Base-by-base conservation (phyloP, 1,284 basidiomycete species). In the Fomitiporia mediterranea region DNA sequence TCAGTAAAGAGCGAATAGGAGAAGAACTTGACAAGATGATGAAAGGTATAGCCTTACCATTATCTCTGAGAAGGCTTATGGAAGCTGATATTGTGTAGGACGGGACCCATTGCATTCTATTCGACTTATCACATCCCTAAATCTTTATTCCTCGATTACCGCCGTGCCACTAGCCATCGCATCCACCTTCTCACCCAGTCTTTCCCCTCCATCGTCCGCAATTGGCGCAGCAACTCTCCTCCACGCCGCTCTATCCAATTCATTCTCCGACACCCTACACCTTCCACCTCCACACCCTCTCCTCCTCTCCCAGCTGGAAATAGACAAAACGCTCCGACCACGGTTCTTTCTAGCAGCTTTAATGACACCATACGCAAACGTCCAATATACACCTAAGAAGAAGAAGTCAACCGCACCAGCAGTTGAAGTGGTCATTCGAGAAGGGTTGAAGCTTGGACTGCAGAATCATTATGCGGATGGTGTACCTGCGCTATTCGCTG, bases 21-120 rank as follows among this genome's bases (percentile, higher is more conserved):
- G 89, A 89, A 61, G 94, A 98, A 68, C 66, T 95, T 4, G 81
- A 86, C 60, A 98, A 97, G 68, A 97, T 96, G 90, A 77, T 97
- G 65, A 84, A 86, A 76, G 86, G 91, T 88, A 28, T 25, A n/a
- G n/a, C 68, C 63, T 25, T 42, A 9, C 32, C 19, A 4, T 53
- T 37, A 13, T 39, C 32, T 27, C 19, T 19, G 9, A 39, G 38
- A 17, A 38, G 11, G 27, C 19, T 25, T 19, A 43, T 49, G 32
- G 27, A 3, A 17, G 32, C 28, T 30, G 28, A 21, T 34, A 28
- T 53, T 56, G 55, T 19, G 11, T 34, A 92, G 90, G 83, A 23
- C 78, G 78, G 15, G 80, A 91, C 66, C 92, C 94, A 0, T 67
- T 91, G 3, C 76, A 75, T n/a, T 79, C 92, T 1, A 79, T 94